Evolutionary conservation across 805 yeast genomes (phyloP).

Genomic region (Candida sanyiensis): DNA sequence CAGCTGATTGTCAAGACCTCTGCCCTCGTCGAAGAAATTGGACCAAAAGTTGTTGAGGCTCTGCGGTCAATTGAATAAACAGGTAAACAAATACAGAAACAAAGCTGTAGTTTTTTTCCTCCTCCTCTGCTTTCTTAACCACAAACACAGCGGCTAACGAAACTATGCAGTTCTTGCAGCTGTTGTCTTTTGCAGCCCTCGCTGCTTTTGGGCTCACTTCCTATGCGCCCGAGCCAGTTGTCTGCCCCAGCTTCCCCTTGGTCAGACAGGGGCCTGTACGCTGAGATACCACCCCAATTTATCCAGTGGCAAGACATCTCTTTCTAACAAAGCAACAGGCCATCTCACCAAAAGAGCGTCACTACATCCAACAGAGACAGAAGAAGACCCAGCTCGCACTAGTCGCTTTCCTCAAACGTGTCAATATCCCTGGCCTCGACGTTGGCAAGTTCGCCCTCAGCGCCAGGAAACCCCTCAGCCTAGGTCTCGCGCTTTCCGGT

Average conservation of each 20-base stretch:
- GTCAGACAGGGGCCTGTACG: slow-evolving; percentile 12
- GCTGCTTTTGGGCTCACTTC: not conserved
- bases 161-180: not conserved
- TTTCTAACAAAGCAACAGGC: slow-evolving; percentile 1
- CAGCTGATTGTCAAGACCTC: slow-evolving; percentile 46
- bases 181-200: not conserved
- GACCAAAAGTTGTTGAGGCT: slow-evolving; percentile 47
- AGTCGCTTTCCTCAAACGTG: slow-evolving; percentile 26
- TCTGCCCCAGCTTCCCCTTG: slow-evolving; percentile 10
- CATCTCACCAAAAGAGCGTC: slow-evolving; percentile 14
- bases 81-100: no score
- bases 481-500: slow-evolving; percentile 67
- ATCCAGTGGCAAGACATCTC: not conserved
- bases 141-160: slow-evolving; percentile 3
- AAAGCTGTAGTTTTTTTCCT: no score
- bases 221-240: slow-evolving; percentile 12
- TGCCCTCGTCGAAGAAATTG: slow-evolving; percentile 53
- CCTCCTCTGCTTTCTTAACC: not conserved
- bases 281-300: slow-evolving; percentile 3
- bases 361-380: slow-evolving; percentile 29
- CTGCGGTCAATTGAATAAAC: slow-evolving; percentile 10
- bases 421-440: slow-evolving; percentile 32
- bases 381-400: slow-evolving; percentile 28
- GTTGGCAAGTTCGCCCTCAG: slow-evolving; percentile 21
- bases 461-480: slow-evolving; percentile 28